phyloP scores from a whole-genome alignment of 306 rosid genomes.

The Ochetophila trinervis region DNA sequence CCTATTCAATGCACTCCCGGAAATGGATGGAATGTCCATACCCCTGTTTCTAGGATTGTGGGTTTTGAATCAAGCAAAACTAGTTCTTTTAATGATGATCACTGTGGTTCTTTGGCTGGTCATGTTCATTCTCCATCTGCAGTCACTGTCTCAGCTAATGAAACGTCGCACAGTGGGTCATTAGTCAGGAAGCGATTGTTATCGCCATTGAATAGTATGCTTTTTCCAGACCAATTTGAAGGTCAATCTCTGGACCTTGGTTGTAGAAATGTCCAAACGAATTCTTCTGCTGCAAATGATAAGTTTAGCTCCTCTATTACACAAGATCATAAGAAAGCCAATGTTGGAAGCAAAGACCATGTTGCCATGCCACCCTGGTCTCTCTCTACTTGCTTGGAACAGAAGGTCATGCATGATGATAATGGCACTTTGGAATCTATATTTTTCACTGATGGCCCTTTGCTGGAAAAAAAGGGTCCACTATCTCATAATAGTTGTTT shows the following conservation, averaged over 20 bases:
- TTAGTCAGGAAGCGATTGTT: slow-evolving; percentile 72
- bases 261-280: slow-evolving; percentile 32
- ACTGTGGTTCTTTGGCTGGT: slow-evolving; percentile 28
- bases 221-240: slow-evolving; percentile 59
- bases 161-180: slow-evolving; percentile 48
- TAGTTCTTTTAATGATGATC: slow-evolving; percentile 44
- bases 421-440: slow-evolving; percentile 26
- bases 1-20: slow-evolving; percentile 32
- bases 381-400: slow-evolving; percentile 52
- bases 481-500: slow-evolving; percentile 27
- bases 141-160: slow-evolving; percentile 34
- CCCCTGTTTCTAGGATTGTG: slow-evolving; percentile 84
- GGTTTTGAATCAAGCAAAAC: slow-evolving; percentile 70
- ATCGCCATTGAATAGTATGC: slow-evolving; percentile 82
- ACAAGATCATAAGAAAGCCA: slow-evolving; percentile 86
- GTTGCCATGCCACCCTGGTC: slow-evolving; percentile 44
- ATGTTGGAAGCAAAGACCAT: slow-evolving; percentile 57
- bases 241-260: slow-evolving; percentile 72
- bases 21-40: slow-evolving; percentile 46
- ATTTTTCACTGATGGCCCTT: slow-evolving; percentile 52
- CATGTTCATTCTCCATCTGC: slow-evolving; percentile 34
- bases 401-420: slow-evolving; percentile 25
- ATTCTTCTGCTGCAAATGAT: slow-evolving; percentile 32
- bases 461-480: slow-evolving; percentile 39
- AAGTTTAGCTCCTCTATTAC: slow-evolving; percentile 28